Evolutionary conservation across 768 basidiomycete species (phyloP).

Genomic region (Agaricus bisporus): DNA sequence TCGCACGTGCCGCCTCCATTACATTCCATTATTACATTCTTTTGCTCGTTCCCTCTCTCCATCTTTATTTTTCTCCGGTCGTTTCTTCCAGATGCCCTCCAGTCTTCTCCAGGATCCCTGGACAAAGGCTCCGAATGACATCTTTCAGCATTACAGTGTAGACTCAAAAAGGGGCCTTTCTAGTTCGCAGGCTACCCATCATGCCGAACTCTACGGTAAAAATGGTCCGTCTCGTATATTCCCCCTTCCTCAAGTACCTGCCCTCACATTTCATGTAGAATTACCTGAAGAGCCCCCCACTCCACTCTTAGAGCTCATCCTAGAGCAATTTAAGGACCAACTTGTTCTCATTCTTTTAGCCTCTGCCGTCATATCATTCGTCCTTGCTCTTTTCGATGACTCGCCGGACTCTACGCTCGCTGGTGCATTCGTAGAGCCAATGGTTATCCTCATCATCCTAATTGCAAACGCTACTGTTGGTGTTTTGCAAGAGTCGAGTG

Average conservation of each 20-base stretch:
- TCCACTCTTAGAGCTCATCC: conserved; percentile 87
- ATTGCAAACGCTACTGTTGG: conserved; percentile 97
- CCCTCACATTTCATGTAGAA: conserved; percentile 39
- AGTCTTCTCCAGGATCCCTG: conserved; percentile 51
- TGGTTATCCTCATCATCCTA: conserved; percentile 93
- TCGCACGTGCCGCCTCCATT: conserved; percentile 24
- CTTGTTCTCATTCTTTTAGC: conserved; percentile 94
- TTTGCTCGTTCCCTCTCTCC: conserved; percentile 9
- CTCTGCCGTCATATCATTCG: conserved; percentile 89
- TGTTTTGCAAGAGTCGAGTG: conserved; percentile 94
- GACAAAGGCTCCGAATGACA: conserved; percentile 63
- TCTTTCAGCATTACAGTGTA: conserved; percentile 70
- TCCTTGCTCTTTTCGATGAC: conserved; percentile 85
- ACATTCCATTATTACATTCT: conserved; percentile 8
- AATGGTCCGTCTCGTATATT: conserved; percentile 51
- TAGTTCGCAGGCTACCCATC: conserved; percentile 58
- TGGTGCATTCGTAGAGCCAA: conserved; percentile 92
- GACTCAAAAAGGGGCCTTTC: conserved; percentile 59
- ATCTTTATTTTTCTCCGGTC: conserved; percentile 9
- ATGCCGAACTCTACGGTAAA: conserved; percentile 77
- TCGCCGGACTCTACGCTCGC: conserved; percentile 56
- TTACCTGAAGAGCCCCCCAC: conserved; percentile 90
- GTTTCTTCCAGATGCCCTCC: conserved; percentile 16
- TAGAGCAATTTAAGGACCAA: conserved; percentile 99
- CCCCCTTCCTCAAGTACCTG: neutral